Percentiles rank a stretch among this genome's conserved stretches.
These are phyloP conservation scores for Penstemon davidsonii DNA, from an alignment of 257 asterid species.

Conservation along the genomic window DNA sequence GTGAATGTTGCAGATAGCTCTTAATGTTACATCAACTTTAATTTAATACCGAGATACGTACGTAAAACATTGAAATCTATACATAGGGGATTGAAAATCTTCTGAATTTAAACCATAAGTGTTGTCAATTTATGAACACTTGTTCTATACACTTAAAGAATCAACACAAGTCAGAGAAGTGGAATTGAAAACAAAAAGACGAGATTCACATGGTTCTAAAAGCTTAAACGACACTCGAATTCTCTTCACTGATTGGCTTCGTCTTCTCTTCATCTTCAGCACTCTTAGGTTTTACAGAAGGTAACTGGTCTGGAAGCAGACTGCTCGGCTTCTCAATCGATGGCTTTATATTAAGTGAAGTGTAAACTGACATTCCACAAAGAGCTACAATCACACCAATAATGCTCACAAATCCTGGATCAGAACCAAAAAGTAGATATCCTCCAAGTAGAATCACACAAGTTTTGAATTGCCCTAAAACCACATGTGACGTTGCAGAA, in stretches of 20 bases:
- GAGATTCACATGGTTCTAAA: background rate
- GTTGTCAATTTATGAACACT: background rate
- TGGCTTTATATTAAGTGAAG: conserved; percentile 51
- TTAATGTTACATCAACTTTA: too few relatives aligned
- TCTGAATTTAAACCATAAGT: conserved; percentile 14
- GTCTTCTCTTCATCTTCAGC: conserved; percentile 35
- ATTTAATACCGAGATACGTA: too few relatives aligned
- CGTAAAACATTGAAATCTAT: conserved; percentile 5
- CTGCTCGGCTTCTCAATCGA: conserved; percentile 33
- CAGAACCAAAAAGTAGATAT: conserved; percentile 64
- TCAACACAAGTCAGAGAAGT: background rate
- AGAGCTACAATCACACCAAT: conserved; percentile 73
- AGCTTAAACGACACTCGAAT: conserved; percentile 25
- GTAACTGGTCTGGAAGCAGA: conserved; percentile 46
- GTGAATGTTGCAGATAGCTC: too few relatives aligned
- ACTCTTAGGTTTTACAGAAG: conserved; percentile 35
- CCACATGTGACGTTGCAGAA: conserved; percentile 81
- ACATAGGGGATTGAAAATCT: conserved; percentile 3
- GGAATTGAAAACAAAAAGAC: background rate
- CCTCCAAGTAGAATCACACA: conserved; percentile 82
- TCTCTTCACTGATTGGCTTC: conserved; percentile 24
- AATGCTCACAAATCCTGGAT: conserved; percentile 77
- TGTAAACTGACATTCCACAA: conserved; percentile 72
- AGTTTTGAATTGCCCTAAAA: conserved; percentile 76
- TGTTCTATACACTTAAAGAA: background rate